Base-by-base conservation (phyloP, 257 asterid species). In the Catharanthus roseus region DNA sequence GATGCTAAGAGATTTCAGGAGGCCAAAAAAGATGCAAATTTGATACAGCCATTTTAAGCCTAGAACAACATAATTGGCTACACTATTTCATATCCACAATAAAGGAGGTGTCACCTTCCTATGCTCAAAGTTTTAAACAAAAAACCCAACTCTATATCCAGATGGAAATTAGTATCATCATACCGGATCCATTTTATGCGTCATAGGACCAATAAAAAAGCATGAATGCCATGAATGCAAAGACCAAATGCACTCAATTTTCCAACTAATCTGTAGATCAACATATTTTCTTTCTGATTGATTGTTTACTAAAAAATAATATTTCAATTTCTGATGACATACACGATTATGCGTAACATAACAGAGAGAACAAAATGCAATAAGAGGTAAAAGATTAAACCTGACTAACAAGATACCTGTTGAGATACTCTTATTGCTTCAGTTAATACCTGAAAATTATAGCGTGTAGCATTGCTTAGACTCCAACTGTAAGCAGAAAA, bases 351-450 rank as follows among this genome's bases (percentile, higher is more conserved):
- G 38, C 21, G 11, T 34, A 62, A 33, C 9, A 34, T 9, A 44
- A 68, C 61, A 42, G 38, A 23, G 12, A 72, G 61, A 38, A 24
- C 10, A 64, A 57, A 38, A 72, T 49, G 45, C 44, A 18, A 36
- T 53, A 53, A n/a, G 36, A 50, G 5, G 5, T 31, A 1, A 42
- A 12, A 36, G 13, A 72, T 31, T 10, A 72, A 45, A 57, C 12
- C 38, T 16, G 18, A 76, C 66, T 56, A 72, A 78, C 69, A 65
- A 41, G 65, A 63, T 74, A 93, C 98, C 98, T 89, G 97, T 82
- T 93, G 99, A 71, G 95, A 93, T 79, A 93, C 96, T 76, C 89
- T 86, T 71, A 93, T 96, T 33, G 97, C 97, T 86, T 93, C 99
- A 50, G 92, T 93, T 70, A 93, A 83, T 67, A 88, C 99, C 98